Evolutionary conservation across 2,329 filamentous ascomycete species (phyloP), one percentile per base, ranked within the genome.

Genomic region (Penicillium frequentans): DNA sequence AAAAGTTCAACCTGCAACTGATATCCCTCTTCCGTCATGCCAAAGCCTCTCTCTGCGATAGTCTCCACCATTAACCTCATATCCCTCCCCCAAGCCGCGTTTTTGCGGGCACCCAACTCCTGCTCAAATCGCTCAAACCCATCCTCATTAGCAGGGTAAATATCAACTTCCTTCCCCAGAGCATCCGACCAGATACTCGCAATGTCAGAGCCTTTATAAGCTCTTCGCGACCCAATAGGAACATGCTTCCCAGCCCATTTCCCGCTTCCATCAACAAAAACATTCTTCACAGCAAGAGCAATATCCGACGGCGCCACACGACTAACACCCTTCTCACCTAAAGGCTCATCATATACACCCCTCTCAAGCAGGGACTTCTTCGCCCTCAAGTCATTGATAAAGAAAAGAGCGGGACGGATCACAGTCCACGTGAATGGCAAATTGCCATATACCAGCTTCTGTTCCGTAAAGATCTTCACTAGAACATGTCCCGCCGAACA

Each of bases 121-220:
- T 39, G 27, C 37, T 51, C 49, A 39, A 43, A 42, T 6, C 16
- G 35, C 35, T 43, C 8, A 1, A 51, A 51, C 3, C 49, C 35
- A 5, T 29, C 33, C 16, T 51, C 35, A 13, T 24, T 16, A 16
- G 35, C 23, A 13, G 33, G 35, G 11, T 27, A 31, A 13, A 43
- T 51, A n/a, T 31, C 23, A 16, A 51, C 39, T n/a, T 27, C 7
- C 35, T 51, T 51, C 4, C 24, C 35, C 14, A 51, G 33, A 7
- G 49, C 49, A n/a, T 43, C 13, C n/a, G 49, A 51, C 49, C 35
- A 51, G 16, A 51, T 42, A 1, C 1, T 23, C 16, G 49, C 35
- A 31, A 51, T 43, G n/a, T 51, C 49, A n/a, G 49, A 43, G 8
- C 49, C 49, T 23, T 42, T 51, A 13, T 51, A 51, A 11, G n/a